Percentiles rank a stretch among this genome's conserved stretches.
These are phyloP conservation scores for Solanum paucissectum DNA, from an alignment of 257 asterid genomes.

Conservation along the genomic window DNA sequence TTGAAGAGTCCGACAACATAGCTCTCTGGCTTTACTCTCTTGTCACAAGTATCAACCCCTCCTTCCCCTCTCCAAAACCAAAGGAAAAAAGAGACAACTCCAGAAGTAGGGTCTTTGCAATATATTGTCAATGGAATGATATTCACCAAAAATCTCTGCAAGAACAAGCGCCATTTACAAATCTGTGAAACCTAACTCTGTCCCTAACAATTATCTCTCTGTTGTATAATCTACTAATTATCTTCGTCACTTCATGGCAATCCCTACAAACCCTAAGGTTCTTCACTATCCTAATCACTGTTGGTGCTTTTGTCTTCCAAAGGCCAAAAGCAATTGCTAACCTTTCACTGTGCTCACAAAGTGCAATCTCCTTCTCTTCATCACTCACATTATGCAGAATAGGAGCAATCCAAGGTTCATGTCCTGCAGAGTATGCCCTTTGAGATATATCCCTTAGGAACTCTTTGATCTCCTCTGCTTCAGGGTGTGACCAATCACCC, in stretches of 20 bases:
- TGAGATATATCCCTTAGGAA: constrained; percentile 27
- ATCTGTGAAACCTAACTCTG: constrained; percentile 47
- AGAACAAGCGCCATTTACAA: constrained; percentile 45
- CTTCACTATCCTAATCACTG: constrained; percentile 42
- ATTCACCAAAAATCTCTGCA: constrained; percentile 54
- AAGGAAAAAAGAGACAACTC: neutral
- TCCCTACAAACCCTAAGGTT: constrained; percentile 52
- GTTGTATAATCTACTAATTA: constrained; percentile 40
- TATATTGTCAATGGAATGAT: neutral
- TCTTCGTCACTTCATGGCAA: constrained; percentile 64
- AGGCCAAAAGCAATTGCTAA: constrained; percentile 60
- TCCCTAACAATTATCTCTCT: constrained; percentile 66
- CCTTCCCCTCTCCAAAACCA: neutral
- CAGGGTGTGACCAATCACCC: constrained; percentile 61
- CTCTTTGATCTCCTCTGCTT: constrained; percentile 30
- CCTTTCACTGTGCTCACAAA: constrained; percentile 65
- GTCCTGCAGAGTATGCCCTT: constrained; percentile 32
- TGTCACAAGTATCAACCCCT: neutral
- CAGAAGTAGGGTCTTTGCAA: neutral
- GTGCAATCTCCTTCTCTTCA: constrained; percentile 43
- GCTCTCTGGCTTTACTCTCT: neutral
- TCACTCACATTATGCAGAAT: constrained; percentile 39
- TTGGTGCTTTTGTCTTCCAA: constrained; percentile 45
- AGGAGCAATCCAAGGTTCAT: constrained; percentile 52
- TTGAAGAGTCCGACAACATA: neutral